phyloP scores from a whole-genome alignment of 306 rosid species.

The Macrotyloma uniflorum region DNA sequence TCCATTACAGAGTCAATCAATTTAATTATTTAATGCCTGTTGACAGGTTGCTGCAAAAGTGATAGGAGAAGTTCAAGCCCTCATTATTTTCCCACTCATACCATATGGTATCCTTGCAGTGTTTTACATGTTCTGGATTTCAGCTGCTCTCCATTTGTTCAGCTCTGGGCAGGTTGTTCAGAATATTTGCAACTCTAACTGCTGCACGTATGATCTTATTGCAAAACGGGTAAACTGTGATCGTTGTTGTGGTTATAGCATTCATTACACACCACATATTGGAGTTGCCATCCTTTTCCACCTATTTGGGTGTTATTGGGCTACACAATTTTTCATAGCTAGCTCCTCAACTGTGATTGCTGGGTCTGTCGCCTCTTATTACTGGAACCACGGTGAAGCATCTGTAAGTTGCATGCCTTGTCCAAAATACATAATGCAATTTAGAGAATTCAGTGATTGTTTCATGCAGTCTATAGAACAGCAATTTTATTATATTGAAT shows the following conservation, averaged over 20 bases:
- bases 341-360: slow-evolving; percentile 91
- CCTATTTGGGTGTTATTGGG: slow-evolving; percentile 96
- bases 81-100: slow-evolving; percentile 80
- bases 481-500: slow-evolving; percentile 12
- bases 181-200: slow-evolving; percentile 82
- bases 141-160: slow-evolving; percentile 90
- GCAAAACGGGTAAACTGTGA: slow-evolving; percentile 82
- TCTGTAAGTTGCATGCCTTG: slow-evolving; percentile 67
- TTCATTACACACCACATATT: slow-evolving; percentile 88
- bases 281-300: slow-evolving; percentile 90
- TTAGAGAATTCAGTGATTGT: neutral
- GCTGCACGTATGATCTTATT: slow-evolving; percentile 84
- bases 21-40: slow-evolving; percentile 28
- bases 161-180: slow-evolving; percentile 92
- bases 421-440: slow-evolving; percentile 22
- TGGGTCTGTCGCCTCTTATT: slow-evolving; percentile 93
- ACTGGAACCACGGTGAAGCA: slow-evolving; percentile 88
- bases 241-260: slow-evolving; percentile 88
- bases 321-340: slow-evolving; percentile 85
- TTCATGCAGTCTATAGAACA: slow-evolving; percentile 26
- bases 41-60: slow-evolving; percentile 96
- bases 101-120: slow-evolving; percentile 80
- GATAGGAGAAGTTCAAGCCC: slow-evolving; percentile 95
- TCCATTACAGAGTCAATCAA: slow-evolving; percentile 18
- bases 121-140: slow-evolving; percentile 94